Evolutionary conservation across 1,139 yeast genomes (phyloP).

Genomic region (Barnettozyma hawaiiensis): DNA sequence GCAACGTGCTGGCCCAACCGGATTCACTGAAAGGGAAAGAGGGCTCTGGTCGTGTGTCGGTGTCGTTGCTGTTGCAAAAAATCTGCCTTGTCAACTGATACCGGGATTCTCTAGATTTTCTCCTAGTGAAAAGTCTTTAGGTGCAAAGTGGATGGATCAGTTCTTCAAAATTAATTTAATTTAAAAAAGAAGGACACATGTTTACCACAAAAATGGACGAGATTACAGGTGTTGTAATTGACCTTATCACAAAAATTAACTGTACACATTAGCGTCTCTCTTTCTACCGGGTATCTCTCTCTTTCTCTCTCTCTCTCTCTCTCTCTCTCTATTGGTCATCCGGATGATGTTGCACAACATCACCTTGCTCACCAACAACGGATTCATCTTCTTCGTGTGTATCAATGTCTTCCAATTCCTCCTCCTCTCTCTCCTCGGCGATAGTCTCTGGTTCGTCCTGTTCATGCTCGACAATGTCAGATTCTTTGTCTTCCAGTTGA

Average conservation of each 20-base stretch:
- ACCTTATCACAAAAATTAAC: neutral
- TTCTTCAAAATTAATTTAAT: neutral
- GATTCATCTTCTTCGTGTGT: neutral
- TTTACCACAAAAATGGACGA: neutral
- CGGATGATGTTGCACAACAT: slow-evolving; percentile 9
- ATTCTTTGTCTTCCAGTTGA: neutral
- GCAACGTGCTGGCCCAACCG: slow-evolving; percentile 2
- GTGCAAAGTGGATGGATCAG: neutral
- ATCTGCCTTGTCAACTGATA: neutral
- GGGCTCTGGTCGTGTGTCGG: neutral
- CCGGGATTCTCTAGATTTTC: neutral
- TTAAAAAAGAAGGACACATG: neutral
- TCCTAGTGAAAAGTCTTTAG: neutral
- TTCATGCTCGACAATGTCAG: neutral
- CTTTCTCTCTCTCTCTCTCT: too few species aligned
- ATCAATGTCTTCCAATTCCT: neutral
- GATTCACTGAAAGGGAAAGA: slow-evolving; percentile 1
- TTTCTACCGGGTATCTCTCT: neutral
- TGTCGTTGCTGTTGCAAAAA: too few species aligned
- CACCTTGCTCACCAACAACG: neutral
- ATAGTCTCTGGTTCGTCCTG: neutral
- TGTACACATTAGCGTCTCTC: neutral
- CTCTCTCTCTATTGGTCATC: slow-evolving; percentile 4
- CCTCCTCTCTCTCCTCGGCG: neutral
- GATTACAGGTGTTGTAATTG: too few species aligned